Percentiles rank a stretch among this genome's conserved stretches.
Conservation (phyloP, 2,329 filamentous ascomycete genomes). For the Tolypocladium tundrense region DNA sequence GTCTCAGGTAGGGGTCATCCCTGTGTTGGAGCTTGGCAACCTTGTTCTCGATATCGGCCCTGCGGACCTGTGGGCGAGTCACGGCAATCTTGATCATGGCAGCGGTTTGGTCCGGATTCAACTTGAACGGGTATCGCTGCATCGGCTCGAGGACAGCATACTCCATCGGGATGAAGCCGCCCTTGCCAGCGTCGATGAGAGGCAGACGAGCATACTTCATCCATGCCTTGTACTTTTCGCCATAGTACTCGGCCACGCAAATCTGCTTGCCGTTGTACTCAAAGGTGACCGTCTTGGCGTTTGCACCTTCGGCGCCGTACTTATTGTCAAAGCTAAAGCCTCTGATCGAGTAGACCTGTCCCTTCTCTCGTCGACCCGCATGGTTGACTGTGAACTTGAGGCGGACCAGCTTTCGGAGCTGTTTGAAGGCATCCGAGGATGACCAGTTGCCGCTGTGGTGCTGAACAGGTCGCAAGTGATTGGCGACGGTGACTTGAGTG, state of each 20-base stretch:
- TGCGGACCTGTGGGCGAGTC: slow-evolving; percentile 60
- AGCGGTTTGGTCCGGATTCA: slow-evolving; percentile 55
- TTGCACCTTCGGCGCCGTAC: slow-evolving; percentile 34
- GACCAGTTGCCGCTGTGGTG: slow-evolving; percentile 13
- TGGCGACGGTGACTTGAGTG: slow-evolving; percentile 14
- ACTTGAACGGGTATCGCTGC: slow-evolving; percentile 54
- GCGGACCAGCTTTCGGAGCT: slow-evolving; percentile 42
- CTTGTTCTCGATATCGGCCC: slow-evolving; percentile 45
- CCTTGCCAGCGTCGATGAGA: slow-evolving; percentile 45
- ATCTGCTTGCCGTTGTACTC: slow-evolving; percentile 33
- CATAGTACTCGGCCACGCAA: slow-evolving; percentile 45
- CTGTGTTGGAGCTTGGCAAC: slow-evolving; percentile 55
- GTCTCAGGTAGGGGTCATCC: slow-evolving; percentile 58
- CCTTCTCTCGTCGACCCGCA: slow-evolving; percentile 28
- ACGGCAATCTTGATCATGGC: slow-evolving; percentile 93
- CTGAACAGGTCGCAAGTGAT: slow-evolving; percentile 24
- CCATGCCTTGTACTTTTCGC: slow-evolving; percentile 39
- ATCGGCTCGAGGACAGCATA: slow-evolving; percentile 40
- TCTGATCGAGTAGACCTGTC: slow-evolving; percentile 42
- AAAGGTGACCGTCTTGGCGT: slow-evolving; percentile 46
- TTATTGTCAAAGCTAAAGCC: slow-evolving; percentile 36
- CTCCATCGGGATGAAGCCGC: slow-evolving; percentile 51
- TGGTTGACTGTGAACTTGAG: slow-evolving; percentile 48
- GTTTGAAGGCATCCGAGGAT: slow-evolving; percentile 42
- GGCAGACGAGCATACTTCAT: slow-evolving; percentile 41